Evolutionary conservation across 768 basidiomycete species (phyloP).

Genomic region (Psilocybe subaeruginosa): DNA sequence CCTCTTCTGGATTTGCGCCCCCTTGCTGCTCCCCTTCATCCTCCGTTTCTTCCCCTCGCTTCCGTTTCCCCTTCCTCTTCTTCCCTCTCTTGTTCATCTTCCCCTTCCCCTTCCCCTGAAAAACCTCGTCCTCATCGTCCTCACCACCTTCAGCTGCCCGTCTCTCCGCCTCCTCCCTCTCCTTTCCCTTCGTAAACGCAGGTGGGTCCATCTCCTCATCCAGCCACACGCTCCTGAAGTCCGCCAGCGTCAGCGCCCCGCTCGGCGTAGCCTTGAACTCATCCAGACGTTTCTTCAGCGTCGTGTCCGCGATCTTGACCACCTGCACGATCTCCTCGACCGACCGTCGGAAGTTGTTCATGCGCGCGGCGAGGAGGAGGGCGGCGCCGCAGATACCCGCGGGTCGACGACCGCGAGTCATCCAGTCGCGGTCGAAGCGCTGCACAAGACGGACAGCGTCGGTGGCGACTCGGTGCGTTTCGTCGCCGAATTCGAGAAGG

Average conservation of each 20-base stretch:
- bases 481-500: constrained; percentile 94
- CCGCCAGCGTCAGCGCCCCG: constrained; percentile 81
- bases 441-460: constrained; percentile 94
- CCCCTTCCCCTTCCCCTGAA: constrained; percentile 38
- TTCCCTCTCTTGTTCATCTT: constrained; percentile 31
- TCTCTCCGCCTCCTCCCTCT: constrained; percentile 64
- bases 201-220: constrained; percentile 93
- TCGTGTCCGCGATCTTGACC: constrained; percentile 97
- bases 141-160: constrained; percentile 35
- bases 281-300: constrained; percentile 88
- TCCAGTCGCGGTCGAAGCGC: constrained; percentile 96
- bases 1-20: constrained; percentile 15
- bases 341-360: constrained; percentile 96
- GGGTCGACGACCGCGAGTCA: constrained; percentile 92
- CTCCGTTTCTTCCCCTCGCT: constrained; percentile 32
- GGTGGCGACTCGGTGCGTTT: constrained; percentile 87
- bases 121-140: constrained; percentile 35
- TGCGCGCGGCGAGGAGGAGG: constrained; percentile 91
- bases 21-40: constrained; percentile 34
- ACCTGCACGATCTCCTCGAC: constrained; percentile 98
- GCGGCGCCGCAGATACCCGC: constrained; percentile 98
- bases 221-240: constrained; percentile 89
- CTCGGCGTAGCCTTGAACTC: constrained; percentile 94
- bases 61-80: constrained; percentile 28
- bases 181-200: constrained; percentile 79